Conservation (phyloP, 345 rosid species). For the Iberis pinnata region DNA sequence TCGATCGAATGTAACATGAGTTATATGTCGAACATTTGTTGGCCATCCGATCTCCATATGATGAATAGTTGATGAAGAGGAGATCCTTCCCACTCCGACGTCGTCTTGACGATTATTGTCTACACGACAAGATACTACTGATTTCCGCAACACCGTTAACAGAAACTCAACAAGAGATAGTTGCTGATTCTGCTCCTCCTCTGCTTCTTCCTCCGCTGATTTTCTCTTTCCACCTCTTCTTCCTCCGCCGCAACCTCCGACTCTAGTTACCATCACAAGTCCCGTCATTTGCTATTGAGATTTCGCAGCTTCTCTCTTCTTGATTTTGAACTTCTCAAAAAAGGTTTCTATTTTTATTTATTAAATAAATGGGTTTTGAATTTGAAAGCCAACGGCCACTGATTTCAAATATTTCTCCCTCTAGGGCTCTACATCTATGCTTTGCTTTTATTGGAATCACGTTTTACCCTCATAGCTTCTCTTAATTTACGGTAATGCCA, state of each 20-base stretch:
- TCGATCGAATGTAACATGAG: conserved; percentile 92
- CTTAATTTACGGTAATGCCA: conserved; percentile 16
- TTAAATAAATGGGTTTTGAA: conserved; percentile 24
- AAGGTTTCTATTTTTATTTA: conserved; percentile 6
- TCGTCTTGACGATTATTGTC: conserved; percentile 54
- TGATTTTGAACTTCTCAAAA: conserved; percentile 30
- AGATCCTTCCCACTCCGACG: conserved; percentile 28
- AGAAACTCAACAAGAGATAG: conserved; percentile 58
- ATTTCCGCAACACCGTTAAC: conserved; percentile 68
- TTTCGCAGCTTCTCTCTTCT: conserved; percentile 8
- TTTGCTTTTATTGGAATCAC: conserved; percentile 21
- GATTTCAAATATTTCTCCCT: conserved; percentile 51
- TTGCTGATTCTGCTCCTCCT: conserved; percentile 54
- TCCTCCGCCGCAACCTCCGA: conserved; percentile 67
- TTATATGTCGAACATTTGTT: conserved; percentile 74
- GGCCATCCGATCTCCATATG: conserved; percentile 94
- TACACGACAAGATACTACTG: conserved; percentile 75
- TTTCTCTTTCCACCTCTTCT: conserved; percentile 34
- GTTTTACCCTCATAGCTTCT: conserved; percentile 13
- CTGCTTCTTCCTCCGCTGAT: conserved; percentile 27
- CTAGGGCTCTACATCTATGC: background rate
- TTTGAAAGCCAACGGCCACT: conserved; percentile 63
- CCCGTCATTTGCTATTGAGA: conserved; percentile 49
- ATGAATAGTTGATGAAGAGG: conserved; percentile 48
- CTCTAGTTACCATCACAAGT: conserved; percentile 74